A percentile compares a stretch with the other conserved stretches of the same genome.
These are phyloP conservation scores for Boletus eberwhitei DNA, from an alignment of 768 basidiomycete genomes.

Conservation along the genomic window DNA sequence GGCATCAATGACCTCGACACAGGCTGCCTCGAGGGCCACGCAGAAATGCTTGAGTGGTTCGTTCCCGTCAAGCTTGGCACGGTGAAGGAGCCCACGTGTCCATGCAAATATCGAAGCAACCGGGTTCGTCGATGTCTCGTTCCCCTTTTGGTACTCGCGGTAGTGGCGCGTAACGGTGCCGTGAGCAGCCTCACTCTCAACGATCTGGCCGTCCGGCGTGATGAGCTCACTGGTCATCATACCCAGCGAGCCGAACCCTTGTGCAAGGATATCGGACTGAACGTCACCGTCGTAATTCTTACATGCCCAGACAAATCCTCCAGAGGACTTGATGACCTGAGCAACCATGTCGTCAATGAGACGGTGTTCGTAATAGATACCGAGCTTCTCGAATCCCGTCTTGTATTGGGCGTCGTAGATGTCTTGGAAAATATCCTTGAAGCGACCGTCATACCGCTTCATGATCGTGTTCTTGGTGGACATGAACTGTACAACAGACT, in stretches of 20 bases:
- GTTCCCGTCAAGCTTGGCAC: constrained; percentile 89
- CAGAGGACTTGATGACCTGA: constrained; percentile 93
- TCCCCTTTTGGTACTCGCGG: constrained; percentile 95
- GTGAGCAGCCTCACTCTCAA: constrained; percentile 97
- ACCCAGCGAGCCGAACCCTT: constrained; percentile 93
- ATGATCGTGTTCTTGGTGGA: constrained; percentile 97
- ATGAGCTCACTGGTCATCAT: constrained; percentile 98
- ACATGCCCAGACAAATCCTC: constrained; percentile 80
- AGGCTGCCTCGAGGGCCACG: constrained; percentile 75
- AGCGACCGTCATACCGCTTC: constrained; percentile 97
- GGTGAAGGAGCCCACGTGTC: constrained; percentile 92
- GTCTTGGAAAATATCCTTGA: constrained; percentile 99
- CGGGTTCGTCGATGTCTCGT: constrained; percentile 97
- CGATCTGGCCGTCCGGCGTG: constrained; percentile 88
- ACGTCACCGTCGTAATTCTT: constrained; percentile 86
- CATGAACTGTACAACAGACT: constrained; percentile 62
- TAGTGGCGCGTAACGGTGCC: constrained; percentile 97
- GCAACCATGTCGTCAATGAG: constrained; percentile 99
- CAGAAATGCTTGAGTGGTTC: constrained; percentile 71
- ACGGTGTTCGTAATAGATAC: constrained; percentile 93
- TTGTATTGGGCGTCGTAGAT: constrained; percentile 85
- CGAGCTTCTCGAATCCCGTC: constrained; percentile 59
- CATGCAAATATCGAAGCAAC: constrained; percentile 98
- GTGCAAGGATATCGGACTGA: constrained; percentile 92
- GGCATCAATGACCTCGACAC: constrained; percentile 86